Percentiles rank a stretch among this genome's conserved stretches.
Evolutionary conservation across 805 yeast genomes (phyloP).

Genomic region (Starmerella khaoyaiensis): DNA sequence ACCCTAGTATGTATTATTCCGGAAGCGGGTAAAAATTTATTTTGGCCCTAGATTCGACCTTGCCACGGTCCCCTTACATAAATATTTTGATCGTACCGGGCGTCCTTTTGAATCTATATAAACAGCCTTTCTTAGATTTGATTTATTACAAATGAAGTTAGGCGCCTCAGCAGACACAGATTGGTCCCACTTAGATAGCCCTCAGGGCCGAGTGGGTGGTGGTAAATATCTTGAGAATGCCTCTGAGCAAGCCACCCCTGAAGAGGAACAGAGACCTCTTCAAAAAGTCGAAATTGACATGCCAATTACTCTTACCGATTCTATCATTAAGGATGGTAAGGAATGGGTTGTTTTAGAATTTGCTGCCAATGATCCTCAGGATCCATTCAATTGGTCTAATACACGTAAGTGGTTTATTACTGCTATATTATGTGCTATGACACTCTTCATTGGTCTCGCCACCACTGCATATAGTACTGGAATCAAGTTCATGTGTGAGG

Average conservation of each 20-base stretch:
- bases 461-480: constrained; percentile 87
- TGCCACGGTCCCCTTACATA: no score
- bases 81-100: no score
- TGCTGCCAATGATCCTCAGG: constrained; percentile 81
- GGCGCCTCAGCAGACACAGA: constrained; percentile 21
- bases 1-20: no score
- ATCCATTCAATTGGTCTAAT: constrained; percentile 75
- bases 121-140: background rate
- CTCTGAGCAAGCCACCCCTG: constrained; percentile 7
- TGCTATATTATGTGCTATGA: constrained; percentile 51
- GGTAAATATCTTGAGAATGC: constrained; percentile 18
- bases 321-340: constrained; percentile 19
- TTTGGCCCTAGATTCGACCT: no score
- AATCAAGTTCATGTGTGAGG: constrained; percentile 45
- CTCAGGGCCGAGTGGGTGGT: constrained; percentile 20
- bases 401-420: constrained; percentile 37
- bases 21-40: no score
- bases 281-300: constrained; percentile 18
- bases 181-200: constrained; percentile 19
- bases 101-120: no score
- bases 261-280: constrained; percentile 16
- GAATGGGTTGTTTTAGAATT: constrained; percentile 40
- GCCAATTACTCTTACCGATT: constrained; percentile 19
- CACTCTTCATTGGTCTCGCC: constrained; percentile 85
- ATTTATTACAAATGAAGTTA: constrained; percentile 8